Conservation (phyloP, 345 rosid genomes). For the Laguncularia racemosa region DNA sequence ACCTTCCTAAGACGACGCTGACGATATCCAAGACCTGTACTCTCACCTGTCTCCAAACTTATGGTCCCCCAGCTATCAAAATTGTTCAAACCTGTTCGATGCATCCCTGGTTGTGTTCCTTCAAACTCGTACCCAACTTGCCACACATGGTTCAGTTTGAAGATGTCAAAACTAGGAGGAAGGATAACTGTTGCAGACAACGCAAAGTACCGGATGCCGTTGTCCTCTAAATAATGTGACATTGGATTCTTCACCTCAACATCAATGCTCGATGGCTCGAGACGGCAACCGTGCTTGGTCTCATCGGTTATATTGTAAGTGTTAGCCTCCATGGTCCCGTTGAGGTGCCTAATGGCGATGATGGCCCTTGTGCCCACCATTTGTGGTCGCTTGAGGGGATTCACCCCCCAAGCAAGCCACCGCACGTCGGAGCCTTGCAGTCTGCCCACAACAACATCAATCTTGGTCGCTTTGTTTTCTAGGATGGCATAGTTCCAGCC, state of each 20-base stretch:
- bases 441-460: slow-evolving; percentile 26
- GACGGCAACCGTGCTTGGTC: slow-evolving; percentile 26
- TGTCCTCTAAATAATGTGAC: not conserved
- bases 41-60: slow-evolving; percentile 8
- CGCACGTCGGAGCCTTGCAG: slow-evolving; percentile 4
- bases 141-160: slow-evolving; percentile 40
- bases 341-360: slow-evolving; percentile 22
- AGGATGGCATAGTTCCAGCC: slow-evolving; percentile 30
- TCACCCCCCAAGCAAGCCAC: slow-evolving; percentile 65
- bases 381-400: slow-evolving; percentile 22
- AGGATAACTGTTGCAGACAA: slow-evolving; percentile 24
- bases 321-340: not conserved
- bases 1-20: slow-evolving; percentile 22
- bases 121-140: slow-evolving; percentile 29
- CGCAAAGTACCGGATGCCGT: not conserved
- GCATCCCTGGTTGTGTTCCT: slow-evolving; percentile 23
- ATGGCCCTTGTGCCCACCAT: slow-evolving; percentile 58
- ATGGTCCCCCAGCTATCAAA: slow-evolving; percentile 36
- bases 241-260: slow-evolving; percentile 2
- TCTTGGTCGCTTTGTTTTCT: slow-evolving; percentile 18
- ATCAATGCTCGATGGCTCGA: slow-evolving; percentile 21
- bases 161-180: slow-evolving; percentile 21
- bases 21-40: not conserved
- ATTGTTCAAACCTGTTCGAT: slow-evolving; percentile 24
- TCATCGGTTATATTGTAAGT: slow-evolving; percentile 29